A percentile compares a stretch with the other conserved stretches of the same genome.
Conservation (phyloP, 352 stramenopile genomes). For the Phytophthora fragariae region DNA sequence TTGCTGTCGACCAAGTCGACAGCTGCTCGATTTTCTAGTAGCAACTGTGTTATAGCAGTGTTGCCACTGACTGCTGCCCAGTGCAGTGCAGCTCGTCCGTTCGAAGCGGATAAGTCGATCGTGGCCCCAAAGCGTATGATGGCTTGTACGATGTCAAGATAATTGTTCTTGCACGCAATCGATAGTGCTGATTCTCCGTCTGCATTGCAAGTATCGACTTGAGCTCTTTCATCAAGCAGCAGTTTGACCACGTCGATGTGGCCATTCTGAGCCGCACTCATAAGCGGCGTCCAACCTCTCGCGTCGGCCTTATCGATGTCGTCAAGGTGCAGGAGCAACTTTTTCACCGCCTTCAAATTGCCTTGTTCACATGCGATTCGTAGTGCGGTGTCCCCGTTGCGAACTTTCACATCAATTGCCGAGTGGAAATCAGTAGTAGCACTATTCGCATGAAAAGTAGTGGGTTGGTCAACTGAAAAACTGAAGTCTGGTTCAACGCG, state of each 20-base stretch:
- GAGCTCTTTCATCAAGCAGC: neutral
- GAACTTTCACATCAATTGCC: neutral
- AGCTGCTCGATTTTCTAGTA: neutral
- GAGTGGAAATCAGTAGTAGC: neutral
- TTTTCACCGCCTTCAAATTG: neutral
- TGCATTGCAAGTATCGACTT: neutral
- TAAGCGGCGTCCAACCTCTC: neutral
- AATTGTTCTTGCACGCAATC: neutral
- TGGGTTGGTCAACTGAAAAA: neutral
- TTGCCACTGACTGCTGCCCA: neutral
- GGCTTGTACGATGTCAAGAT: neutral
- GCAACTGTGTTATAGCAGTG: neutral
- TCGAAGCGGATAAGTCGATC: neutral
- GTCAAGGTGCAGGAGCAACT: neutral
- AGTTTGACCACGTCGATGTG: neutral
- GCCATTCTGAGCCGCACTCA: neutral
- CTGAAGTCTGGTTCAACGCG: neutral
- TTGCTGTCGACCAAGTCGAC: neutral
- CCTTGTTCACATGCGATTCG: neutral
- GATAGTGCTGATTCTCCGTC: neutral
- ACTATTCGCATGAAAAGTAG: neutral
- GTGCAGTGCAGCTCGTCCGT: neutral
- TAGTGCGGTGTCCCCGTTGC: neutral
- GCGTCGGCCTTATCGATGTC: neutral
- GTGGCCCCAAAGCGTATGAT: neutral